These are phyloP conservation scores for Trypanosoma cruzi DNA, from an alignment of 208 protist genomes.

Conservation along the genomic window DNA sequence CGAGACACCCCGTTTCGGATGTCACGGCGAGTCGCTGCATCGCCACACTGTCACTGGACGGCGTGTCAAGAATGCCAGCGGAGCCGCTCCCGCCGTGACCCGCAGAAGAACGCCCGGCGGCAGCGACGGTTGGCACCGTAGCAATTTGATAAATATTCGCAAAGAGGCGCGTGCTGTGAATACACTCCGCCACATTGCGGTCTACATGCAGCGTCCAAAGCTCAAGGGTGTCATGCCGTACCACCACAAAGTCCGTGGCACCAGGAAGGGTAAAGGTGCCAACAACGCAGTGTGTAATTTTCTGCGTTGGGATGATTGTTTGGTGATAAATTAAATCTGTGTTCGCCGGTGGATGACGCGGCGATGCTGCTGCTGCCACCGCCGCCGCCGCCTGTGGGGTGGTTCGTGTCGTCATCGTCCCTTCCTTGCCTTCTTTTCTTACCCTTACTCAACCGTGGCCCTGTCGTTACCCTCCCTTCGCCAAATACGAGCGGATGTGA, in stretches of 20 bases:
- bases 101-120: no score
- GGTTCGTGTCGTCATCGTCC: neutral
- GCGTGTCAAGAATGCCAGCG: slow-evolving; percentile 24
- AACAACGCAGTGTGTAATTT: slow-evolving; percentile 66
- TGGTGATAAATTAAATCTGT: slow-evolving; percentile 78
- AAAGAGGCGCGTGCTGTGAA: slow-evolving; percentile 65
- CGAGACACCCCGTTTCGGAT: slow-evolving; percentile 94
- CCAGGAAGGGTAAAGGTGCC: slow-evolving; percentile 79
- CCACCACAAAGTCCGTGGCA: slow-evolving; percentile 62
- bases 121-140: slow-evolving; percentile 51
- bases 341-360: slow-evolving; percentile 26
- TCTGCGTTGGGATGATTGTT: slow-evolving; percentile 78
- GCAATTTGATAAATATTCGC: slow-evolving; percentile 59
- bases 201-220: slow-evolving; percentile 71
- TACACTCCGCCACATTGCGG: slow-evolving; percentile 50
- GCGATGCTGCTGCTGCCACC: no score
- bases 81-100: slow-evolving; percentile 10
- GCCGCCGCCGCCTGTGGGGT: neutral
- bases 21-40: slow-evolving; percentile 87
- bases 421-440: neutral
- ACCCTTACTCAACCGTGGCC: neutral
- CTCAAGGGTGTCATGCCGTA: slow-evolving; percentile 69
- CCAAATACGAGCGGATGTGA: no score
- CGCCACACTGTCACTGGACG: slow-evolving; percentile 5
- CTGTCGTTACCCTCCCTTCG: no score